These are phyloP conservation scores for Leccinum longicurvipes DNA, from an alignment of 768 basidiomycete genomes.

Conservation along the genomic window DNA sequence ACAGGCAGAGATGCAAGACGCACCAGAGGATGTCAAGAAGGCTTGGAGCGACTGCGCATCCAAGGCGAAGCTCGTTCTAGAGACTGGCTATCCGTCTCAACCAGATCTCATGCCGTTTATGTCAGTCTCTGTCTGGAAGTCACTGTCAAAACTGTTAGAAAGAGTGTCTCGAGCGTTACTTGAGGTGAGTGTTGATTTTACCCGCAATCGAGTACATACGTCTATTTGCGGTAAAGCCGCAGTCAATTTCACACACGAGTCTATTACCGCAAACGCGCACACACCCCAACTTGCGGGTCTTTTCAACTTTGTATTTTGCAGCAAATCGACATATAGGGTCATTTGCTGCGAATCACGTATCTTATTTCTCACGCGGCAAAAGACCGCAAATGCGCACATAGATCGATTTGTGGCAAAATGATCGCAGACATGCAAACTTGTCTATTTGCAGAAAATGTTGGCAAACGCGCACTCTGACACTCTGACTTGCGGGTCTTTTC, in stretches of 20 bases:
- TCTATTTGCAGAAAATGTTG: too few species aligned
- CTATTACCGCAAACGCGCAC: too few species aligned
- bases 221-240: neutral
- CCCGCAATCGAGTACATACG: neutral
- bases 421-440: too few species aligned
- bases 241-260: too few species aligned
- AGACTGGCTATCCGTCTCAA: neutral
- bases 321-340: neutral
- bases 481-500: neutral
- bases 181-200: neutral
- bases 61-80: neutral
- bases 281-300: neutral
- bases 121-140: neutral
- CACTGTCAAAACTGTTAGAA: neutral
- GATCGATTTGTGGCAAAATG: too few species aligned
- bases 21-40: neutral
- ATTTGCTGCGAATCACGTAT: neutral
- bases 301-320: neutral
- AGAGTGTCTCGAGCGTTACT: neutral
- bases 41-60: neutral
- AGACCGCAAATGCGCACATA: too few species aligned
- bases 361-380: too few species aligned
- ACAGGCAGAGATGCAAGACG: neutral
- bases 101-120: neutral
- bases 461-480: too few species aligned